Conservation (phyloP, 768 basidiomycete genomes). For the Pleurotus eryngii region DNA sequence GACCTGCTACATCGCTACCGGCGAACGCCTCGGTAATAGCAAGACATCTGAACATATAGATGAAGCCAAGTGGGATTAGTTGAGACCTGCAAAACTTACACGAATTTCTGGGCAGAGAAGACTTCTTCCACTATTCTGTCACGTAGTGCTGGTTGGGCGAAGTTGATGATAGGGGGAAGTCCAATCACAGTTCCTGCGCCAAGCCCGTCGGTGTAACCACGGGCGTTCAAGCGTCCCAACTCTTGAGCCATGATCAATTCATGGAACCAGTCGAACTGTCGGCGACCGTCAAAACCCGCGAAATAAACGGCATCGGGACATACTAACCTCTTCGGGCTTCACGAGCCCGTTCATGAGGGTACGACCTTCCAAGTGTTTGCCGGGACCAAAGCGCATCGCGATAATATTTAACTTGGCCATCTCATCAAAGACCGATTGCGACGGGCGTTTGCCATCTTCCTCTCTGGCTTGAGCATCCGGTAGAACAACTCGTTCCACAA, state of each 20-base stretch:
- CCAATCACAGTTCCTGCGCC: slow-evolving; percentile 66
- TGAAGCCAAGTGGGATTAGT: background rate
- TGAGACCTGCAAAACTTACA: slow-evolving; percentile 22
- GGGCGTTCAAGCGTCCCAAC: slow-evolving; percentile 46
- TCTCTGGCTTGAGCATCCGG: slow-evolving; percentile 73
- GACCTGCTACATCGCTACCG: slow-evolving; percentile 63
- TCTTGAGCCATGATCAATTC: slow-evolving; percentile 69
- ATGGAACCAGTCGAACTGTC: slow-evolving; percentile 31
- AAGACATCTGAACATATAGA: slow-evolving; percentile 30
- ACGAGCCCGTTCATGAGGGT: slow-evolving; percentile 71
- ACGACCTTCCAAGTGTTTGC: slow-evolving; percentile 78
- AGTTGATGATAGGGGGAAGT: slow-evolving; percentile 56
- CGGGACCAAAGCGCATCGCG: slow-evolving; percentile 86
- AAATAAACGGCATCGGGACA: too few species aligned
- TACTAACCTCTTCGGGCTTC: slow-evolving; percentile 65
- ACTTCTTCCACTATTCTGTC: slow-evolving; percentile 47
- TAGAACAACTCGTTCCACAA: slow-evolving; percentile 67
- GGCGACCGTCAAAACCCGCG: background rate
- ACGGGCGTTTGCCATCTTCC: slow-evolving; percentile 83
- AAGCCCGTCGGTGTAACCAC: slow-evolving; percentile 71
- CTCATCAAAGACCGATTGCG: slow-evolving; percentile 72
- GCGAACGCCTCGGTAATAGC: slow-evolving; percentile 79
- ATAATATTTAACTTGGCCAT: slow-evolving; percentile 72
- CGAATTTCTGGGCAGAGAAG: slow-evolving; percentile 62
- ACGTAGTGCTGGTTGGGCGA: slow-evolving; percentile 39